Percentiles rank a stretch among this genome's conserved stretches.
These are phyloP conservation scores for Xylaria polymorpha DNA, from an alignment of 2,329 filamentous ascomycete genomes.

Conservation along the genomic window DNA sequence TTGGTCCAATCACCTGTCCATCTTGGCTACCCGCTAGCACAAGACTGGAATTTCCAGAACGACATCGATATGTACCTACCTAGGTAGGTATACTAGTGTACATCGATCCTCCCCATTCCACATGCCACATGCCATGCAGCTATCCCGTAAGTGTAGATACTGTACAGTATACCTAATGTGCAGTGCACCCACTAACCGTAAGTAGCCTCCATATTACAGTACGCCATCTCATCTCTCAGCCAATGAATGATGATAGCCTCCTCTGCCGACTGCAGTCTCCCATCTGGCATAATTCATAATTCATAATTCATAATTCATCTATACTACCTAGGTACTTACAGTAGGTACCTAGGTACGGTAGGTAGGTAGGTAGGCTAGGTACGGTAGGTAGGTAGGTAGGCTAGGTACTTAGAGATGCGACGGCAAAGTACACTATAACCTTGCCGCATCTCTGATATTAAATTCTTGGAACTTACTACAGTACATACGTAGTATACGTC, in stretches of 20 bases:
- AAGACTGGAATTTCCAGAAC: constrained; percentile 27
- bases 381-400: too few species aligned
- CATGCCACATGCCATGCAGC: neutral
- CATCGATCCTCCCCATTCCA: neutral
- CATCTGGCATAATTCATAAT: too few species aligned
- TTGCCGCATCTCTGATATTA: neutral
- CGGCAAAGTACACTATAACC: too few species aligned
- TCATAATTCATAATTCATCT: constrained; percentile 5
- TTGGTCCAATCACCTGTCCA: constrained; percentile 15
- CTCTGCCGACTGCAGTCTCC: neutral
- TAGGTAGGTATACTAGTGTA: neutral
- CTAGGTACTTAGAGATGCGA: too few species aligned
- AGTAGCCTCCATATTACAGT: neutral
- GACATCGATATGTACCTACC: constrained; percentile 12
- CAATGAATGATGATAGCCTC: constrained; percentile 1
- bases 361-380: too few species aligned
- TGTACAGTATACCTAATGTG: too few species aligned
- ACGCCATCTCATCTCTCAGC: too few species aligned
- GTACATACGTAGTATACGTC: too few species aligned
- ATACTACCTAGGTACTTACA: neutral
- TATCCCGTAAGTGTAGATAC: neutral
- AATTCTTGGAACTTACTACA: neutral
- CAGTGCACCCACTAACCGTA: constrained; percentile 15
- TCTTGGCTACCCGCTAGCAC: constrained; percentile 9
- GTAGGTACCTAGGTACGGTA: too few species aligned